Base-by-base conservation (phyloP, 2,329 filamentous ascomycete genomes). In the Hymenoscyphus occultus region DNA sequence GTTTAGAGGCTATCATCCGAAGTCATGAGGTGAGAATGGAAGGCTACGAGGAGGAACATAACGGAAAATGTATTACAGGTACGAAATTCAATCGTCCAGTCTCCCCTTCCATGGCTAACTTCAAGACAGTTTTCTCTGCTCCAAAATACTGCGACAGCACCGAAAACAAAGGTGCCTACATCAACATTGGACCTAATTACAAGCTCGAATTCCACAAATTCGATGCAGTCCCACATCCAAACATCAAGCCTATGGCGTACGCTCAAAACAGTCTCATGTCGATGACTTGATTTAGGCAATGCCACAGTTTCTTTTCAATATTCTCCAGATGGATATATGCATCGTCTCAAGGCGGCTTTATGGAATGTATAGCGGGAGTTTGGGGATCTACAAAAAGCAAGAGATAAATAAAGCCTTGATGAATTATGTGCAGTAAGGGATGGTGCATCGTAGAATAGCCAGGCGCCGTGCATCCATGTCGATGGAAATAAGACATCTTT, bases 21-120 rank as follows among this genome's bases (percentile, higher is more conserved):
- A 97, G 93, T 75, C 95, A 99, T 80, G 95, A 99, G 78, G 95
- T 99, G 35, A 88, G 95, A 73, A 99, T 99, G 95, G 93, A 95
- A 67, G 95, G 95, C n/a, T 99, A 98, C 75, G 94, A 99, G 77
- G 91, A 97, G 71, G 94, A 99, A 82, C 95, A 99, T 77, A 90
- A 95, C 73, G 95, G 94, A 69, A 89, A 87, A 72, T 99, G 95
- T 77, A 97, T 99, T 73, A 99, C 95, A 58, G 90, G 90, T 91
- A 82, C 70, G 83, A 78, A 60, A 12, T 56, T 54, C 59, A 39
- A 63, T 16, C 31, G 56, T 39, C 48, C 19, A 19, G 22, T 39
- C 45, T 58, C 19, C 9, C 54, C 16, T 35, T 61, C 5, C 9
- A 22, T 40, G 2, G 77, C 70, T 68, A 65, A 66, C 42, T 9